Base-by-base conservation (phyloP, 139 green algal species). In the Dunaliella sp. region DNA sequence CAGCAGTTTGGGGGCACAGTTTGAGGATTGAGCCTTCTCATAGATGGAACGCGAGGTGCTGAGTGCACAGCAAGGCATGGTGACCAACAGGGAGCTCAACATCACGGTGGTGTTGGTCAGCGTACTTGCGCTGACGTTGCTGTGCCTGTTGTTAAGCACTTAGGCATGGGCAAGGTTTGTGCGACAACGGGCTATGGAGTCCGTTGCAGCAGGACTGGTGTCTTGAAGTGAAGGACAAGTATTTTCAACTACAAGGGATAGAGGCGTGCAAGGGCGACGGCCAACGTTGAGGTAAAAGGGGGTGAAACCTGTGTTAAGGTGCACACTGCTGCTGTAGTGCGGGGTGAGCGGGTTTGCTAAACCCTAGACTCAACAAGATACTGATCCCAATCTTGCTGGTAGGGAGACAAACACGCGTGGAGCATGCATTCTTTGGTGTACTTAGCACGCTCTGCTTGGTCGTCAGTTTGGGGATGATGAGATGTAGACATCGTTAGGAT, bases 371-470 rank as follows among this genome's bases (percentile, higher is more conserved):
- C 34, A 21, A 35, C 2, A 21, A 86, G 34, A 33, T 86, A 34
- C 33, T 74, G 31, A 33, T 86, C 82, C 82, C 82, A 86, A 72
- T 86, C 82, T 22, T 59, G 12, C 59, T 86, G 82, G 33, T 80
- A 36, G 1, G 82, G 59, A 24, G 32, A 33, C 24, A 86, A 26
- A 28, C 34, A 75, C 24, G n/a, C 22, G 24, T 76, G 38, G 78
- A 77, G 90, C 84, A 84, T 89, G 16, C 95, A 92, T 72, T 96
- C 84, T 0, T 95, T 31, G 0, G 88, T 57, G 0, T 90, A 85
- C 38, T 95, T 94, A 0, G 86, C 86, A 3, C 91, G 87, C 79
- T 97, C 94, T 25, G 91, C 95, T 36, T 95, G 94, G 21, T 92
- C 94, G 86, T 95, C 90, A 26, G 89, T 92, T 16, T 95, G 81